phyloP scores from a whole-genome alignment of 768 basidiomycete genomes.

The Leccinum ochraceum region DNA sequence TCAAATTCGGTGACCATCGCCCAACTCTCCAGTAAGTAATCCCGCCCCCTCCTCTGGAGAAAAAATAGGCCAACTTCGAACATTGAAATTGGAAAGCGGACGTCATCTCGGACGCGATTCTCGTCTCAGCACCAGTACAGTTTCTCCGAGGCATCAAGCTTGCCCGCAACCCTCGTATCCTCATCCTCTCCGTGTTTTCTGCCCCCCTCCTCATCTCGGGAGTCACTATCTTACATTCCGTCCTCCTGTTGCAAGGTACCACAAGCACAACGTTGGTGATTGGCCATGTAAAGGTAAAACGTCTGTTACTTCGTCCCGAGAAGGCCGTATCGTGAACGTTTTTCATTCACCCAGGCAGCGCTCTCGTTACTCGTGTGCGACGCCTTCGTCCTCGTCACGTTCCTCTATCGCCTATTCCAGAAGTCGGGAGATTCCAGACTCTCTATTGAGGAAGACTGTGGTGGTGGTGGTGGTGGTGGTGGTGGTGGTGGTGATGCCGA shows the following conservation, averaged over 20 bases:
- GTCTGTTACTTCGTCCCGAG: not conserved
- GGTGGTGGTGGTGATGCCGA: not conserved
- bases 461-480: too few species aligned
- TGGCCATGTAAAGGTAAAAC: conserved; percentile 26
- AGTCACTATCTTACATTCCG: conserved; percentile 25
- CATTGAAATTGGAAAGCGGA: conserved; percentile 20
- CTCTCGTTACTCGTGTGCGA: conserved; percentile 25
- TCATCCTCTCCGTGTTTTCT: conserved; percentile 24
- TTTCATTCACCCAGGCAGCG: conserved; percentile 11
- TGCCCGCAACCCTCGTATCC: conserved; percentile 15
- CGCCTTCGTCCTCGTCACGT: conserved; percentile 20
- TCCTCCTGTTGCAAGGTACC: conserved; percentile 18
- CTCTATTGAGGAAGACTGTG: not conserved
- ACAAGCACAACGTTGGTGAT: conserved; percentile 12
- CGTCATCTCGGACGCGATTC: conserved; percentile 19
- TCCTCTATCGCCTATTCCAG: conserved; percentile 17
- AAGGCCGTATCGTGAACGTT: not conserved
- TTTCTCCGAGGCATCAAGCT: conserved; percentile 22
- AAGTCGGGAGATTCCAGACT: not conserved
- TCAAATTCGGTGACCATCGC: conserved; percentile 13
- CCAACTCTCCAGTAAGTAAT: conserved; percentile 28
- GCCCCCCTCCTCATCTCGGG: conserved; percentile 24
- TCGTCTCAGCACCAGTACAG: conserved; percentile 18
- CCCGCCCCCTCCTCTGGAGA: not conserved
- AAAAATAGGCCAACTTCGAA: not conserved